Conservation (phyloP, 1,284 basidiomycete genomes). For the Ustilago shanxiensis region DNA sequence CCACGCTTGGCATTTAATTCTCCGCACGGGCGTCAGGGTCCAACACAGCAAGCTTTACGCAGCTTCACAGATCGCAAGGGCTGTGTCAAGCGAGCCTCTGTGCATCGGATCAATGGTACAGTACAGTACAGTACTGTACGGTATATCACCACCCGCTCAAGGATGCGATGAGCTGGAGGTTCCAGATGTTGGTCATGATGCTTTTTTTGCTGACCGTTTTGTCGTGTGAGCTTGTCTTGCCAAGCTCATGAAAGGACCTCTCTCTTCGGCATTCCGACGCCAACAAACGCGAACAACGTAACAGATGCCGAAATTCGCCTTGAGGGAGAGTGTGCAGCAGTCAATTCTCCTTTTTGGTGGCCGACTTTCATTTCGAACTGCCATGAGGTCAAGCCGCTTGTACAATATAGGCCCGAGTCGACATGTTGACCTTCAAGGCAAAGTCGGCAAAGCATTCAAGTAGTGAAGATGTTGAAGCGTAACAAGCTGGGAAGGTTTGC, state of each 20-base stretch:
- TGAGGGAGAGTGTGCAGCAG: background rate
- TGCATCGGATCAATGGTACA: too few species aligned
- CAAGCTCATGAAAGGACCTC: conserved; percentile 9
- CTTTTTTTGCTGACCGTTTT: background rate
- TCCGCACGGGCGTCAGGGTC: background rate
- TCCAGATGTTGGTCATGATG: background rate
- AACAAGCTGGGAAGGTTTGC: background rate
- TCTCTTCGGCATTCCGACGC: conserved; percentile 27
- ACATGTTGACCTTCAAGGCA: background rate
- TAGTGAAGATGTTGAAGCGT: too few species aligned
- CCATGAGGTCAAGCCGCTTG: conserved; percentile 3
- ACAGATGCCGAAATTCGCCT: conserved; percentile 2
- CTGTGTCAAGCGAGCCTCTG: conserved; percentile 1
- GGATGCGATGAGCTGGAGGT: background rate
- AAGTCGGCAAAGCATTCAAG: too few species aligned
- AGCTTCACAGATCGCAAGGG: background rate
- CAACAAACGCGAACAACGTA: background rate
- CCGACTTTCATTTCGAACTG: background rate
- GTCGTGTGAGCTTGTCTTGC: background rate
- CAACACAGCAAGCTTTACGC: background rate
- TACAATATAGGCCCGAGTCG: background rate
- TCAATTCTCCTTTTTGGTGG: background rate
- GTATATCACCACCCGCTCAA: too few species aligned
- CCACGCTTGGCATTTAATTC: conserved; percentile 6
- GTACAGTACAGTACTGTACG: too few species aligned